phyloP scores from a whole-genome alignment of 1,139 yeast species.

The Yamadazyma blattariae region DNA sequence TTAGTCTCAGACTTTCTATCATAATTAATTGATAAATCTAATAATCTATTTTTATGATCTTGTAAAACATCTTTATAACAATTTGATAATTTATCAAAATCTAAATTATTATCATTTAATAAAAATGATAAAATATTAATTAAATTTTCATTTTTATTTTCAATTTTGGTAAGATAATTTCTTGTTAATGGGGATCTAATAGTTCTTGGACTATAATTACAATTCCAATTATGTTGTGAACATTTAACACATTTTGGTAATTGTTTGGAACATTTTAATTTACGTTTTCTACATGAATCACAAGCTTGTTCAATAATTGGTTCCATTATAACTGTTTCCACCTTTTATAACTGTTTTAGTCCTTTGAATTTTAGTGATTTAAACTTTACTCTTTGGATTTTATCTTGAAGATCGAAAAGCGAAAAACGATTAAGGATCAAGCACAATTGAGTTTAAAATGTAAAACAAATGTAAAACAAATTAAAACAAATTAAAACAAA shows the following conservation, averaged over 20 bases:
- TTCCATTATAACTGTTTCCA: constrained; percentile 5
- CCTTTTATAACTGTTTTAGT: not conserved
- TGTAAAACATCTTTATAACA: too few species aligned
- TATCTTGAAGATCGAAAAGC: too few species aligned
- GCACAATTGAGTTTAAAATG: too few species aligned
- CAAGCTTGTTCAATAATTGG: constrained; percentile 48
- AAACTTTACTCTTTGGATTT: too few species aligned
- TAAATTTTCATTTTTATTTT: constrained; percentile 54
- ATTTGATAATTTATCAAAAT: constrained; percentile 19
- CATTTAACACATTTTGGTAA: constrained; percentile 78
- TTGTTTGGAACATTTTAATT: constrained; percentile 59
- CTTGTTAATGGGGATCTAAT: constrained; percentile 81
- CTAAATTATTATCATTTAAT: constrained; percentile 23
- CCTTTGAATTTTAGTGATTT: too few species aligned
- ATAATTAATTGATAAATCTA: too few species aligned
- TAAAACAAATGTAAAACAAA: too few species aligned
- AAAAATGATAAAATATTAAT: constrained; percentile 49
- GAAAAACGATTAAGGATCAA: not conserved
- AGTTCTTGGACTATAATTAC: constrained; percentile 74
- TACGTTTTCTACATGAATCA: constrained; percentile 58
- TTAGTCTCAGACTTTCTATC: not conserved
- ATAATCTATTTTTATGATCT: too few species aligned
- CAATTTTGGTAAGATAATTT: constrained; percentile 76
- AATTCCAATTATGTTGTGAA: constrained; percentile 66
- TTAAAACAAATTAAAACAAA: too few species aligned